Base-by-base conservation (phyloP, 2,329 filamentous ascomycete species). In the Sporothrix variecibatus region DNA sequence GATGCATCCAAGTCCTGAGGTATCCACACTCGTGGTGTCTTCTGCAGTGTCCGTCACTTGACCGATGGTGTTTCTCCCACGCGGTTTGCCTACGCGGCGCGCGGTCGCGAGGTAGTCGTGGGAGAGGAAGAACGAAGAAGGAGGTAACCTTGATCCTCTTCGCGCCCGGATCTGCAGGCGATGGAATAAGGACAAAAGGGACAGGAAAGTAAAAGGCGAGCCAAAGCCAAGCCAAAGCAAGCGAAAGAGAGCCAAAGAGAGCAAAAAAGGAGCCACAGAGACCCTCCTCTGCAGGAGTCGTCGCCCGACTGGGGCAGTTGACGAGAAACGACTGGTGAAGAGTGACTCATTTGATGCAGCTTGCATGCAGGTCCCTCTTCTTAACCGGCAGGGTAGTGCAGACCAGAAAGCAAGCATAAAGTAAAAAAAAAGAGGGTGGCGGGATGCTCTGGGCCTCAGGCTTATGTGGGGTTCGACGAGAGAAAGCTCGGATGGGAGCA, bases 261-360 rank as follows among this genome's bases (percentile, higher is more conserved):
- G 5, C 4, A 8, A 34, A 34, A 34, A 34, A 8, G 8, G 34
- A 34, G 34, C 34, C 34, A 34, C 34, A 58, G 2, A 64, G 34
- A 20, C 58, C 56, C 23, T 70, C 3, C 40, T 51, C 60, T 68
- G 75, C 75, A 76, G 74, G 73, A 75, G 72, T 75, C 78, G 78
- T 80, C 78, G 76, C 80, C 71, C 77, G 71, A 76, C 60, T 75
- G 62, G 75, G 73, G 75, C 60, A 75, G 74, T 68, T 34, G 71
- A 71, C 56, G 71, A 71, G 75, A 73, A 79, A 77, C 74, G 79
- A 81, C 74, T 81, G 80, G 80, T 71, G 62, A 71, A 68, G 77
- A 75, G 78, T 81, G 80, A 81, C 76, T 81, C 80, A 81, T 74
- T 75, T 77, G 77, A 75, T 75, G 69, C 67, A 68, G 58, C 67